phyloP scores from a whole-genome alignment of 306 rosid genomes.

The Clitoria ternatea region DNA sequence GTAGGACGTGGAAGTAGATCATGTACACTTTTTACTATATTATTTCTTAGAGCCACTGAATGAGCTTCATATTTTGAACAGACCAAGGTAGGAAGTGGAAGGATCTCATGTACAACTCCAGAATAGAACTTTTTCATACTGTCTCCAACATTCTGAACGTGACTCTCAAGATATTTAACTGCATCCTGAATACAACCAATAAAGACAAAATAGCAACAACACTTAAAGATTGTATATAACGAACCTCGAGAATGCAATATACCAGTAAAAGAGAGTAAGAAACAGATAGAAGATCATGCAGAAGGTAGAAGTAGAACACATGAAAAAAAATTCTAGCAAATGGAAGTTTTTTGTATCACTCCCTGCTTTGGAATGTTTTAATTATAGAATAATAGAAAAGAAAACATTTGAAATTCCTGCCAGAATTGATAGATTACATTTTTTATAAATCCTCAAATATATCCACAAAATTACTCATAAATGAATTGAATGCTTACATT shows the following conservation, averaged over 20 bases:
- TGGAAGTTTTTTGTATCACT: neutral
- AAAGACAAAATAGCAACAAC: neutral
- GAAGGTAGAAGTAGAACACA: neutral
- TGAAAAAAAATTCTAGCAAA: neutral
- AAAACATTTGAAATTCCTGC: neutral
- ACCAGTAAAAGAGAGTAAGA: neutral
- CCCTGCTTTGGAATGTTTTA: neutral
- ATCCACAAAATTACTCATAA: neutral
- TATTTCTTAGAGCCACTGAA: conserved; percentile 23
- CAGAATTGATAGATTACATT: neutral
- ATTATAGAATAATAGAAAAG: neutral
- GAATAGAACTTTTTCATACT: conserved; percentile 65
- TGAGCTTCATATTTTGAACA: conserved; percentile 37
- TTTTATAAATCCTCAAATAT: neutral
- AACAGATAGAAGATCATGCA: no score
- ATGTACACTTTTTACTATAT: conserved; percentile 38
- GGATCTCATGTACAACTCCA: conserved; percentile 57
- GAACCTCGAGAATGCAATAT: neutral
- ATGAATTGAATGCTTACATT: neutral
- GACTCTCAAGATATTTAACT: conserved; percentile 67
- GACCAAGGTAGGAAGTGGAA: conserved; percentile 34
- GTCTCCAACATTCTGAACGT: conserved; percentile 62
- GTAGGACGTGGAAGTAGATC: conserved; percentile 50
- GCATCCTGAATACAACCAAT: conserved; percentile 52
- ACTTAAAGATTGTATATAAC: conserved; percentile 1